phyloP scores from a whole-genome alignment of 306 rosid genomes.

The Phaseolus lunatus region DNA sequence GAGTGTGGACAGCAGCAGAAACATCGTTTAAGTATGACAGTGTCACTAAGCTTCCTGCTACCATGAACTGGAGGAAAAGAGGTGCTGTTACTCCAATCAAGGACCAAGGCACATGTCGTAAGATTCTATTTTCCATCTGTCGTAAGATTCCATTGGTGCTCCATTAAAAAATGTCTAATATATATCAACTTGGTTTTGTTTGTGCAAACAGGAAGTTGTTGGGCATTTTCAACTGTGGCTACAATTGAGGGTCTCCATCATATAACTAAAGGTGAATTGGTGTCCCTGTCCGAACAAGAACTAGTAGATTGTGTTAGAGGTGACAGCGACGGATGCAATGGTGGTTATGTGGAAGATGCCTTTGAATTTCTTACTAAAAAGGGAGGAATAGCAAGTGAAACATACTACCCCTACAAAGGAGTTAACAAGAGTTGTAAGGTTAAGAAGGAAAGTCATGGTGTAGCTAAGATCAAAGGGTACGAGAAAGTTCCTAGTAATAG shows the following conservation, averaged over 20 bases:
- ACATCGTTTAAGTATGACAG: constrained; percentile 31
- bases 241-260: constrained; percentile 24
- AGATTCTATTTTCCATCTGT: not conserved
- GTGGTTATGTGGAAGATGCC: constrained; percentile 35
- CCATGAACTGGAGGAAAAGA: constrained; percentile 41
- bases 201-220: constrained; percentile 38
- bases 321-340: not conserved
- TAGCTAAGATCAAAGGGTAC: constrained; percentile 19
- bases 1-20: not conserved
- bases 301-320: constrained; percentile 37
- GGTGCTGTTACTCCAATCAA: constrained; percentile 50
- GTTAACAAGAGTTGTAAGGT: constrained; percentile 22
- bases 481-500: constrained; percentile 23
- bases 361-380: constrained; percentile 1
- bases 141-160: not conserved
- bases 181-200: not conserved
- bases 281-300: constrained; percentile 39
- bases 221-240: constrained; percentile 36
- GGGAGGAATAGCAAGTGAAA: constrained; percentile 37
- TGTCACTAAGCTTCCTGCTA: constrained; percentile 4
- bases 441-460: constrained; percentile 3
- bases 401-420: constrained; percentile 25
- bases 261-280: constrained; percentile 10
- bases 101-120: constrained; percentile 41
- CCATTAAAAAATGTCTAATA: not conserved